phyloP scores from a whole-genome alignment of 768 basidiomycete genomes.

The Suillus hirtellus region DNA sequence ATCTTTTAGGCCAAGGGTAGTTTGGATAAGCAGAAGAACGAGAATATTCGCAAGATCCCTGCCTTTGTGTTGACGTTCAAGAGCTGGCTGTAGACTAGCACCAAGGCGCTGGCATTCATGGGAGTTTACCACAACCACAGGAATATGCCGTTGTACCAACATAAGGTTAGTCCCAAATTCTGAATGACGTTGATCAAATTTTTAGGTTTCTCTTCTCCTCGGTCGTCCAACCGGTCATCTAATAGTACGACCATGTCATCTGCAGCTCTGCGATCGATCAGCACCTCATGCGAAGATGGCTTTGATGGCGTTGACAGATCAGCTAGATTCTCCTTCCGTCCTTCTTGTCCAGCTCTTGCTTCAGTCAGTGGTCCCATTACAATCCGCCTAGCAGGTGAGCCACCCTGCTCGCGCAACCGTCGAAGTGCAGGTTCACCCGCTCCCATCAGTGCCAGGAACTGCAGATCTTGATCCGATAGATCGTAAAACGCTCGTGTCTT shows the following conservation, averaged over 20 bases:
- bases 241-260: neutral
- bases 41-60: neutral
- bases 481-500: slow-evolving; percentile 63
- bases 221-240: neutral
- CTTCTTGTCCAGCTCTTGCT: slow-evolving; percentile 47
- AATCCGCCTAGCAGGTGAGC: slow-evolving; percentile 64
- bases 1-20: neutral
- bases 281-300: slow-evolving; percentile 50
- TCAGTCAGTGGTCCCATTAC: slow-evolving; percentile 84
- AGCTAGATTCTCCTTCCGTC: slow-evolving; percentile 54
- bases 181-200: too few species aligned
- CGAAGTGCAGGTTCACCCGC: slow-evolving; percentile 71
- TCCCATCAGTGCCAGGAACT: slow-evolving; percentile 68
- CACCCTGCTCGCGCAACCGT: slow-evolving; percentile 67
- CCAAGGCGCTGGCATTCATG: too few species aligned
- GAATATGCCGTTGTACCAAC: too few species aligned
- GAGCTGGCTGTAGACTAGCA: neutral
- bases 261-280: slow-evolving; percentile 13
- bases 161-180: neutral
- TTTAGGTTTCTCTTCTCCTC: neutral
- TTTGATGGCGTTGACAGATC: slow-evolving; percentile 78
- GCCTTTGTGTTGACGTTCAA: neutral
- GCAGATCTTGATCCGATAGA: slow-evolving; percentile 54
- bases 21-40: neutral
- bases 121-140: too few species aligned